These are phyloP conservation scores for Lodderomyces margitis DNA, from an alignment of 1,139 yeast species.

Conservation along the genomic window DNA sequence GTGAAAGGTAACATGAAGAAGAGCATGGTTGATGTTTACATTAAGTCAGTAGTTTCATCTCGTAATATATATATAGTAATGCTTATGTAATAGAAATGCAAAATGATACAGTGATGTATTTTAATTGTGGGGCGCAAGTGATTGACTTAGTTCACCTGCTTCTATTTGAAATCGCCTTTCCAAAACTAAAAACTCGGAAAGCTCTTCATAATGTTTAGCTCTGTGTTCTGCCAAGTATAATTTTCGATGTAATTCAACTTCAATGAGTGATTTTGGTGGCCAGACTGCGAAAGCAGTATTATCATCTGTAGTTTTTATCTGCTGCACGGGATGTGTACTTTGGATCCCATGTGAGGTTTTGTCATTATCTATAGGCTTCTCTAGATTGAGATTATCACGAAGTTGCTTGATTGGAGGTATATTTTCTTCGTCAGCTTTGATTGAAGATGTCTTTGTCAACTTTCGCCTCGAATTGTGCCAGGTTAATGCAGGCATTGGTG, in stretches of 20 bases:
- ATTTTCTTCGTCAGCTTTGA: conserved; percentile 1
- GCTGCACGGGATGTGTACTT: not conserved
- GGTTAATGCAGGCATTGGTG: conserved; percentile 7
- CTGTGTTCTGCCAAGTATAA: conserved; percentile 18
- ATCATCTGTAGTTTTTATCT: not conserved
- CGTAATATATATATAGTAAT: too few relatives aligned
- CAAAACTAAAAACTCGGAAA: conserved; percentile 17
- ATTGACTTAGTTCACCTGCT: not conserved
- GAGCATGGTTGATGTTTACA: too few relatives aligned
- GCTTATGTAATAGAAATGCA: too few relatives aligned
- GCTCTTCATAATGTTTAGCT: conserved; percentile 14
- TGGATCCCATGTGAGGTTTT: not conserved
- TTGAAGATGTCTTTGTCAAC: not conserved
- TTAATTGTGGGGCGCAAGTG: too few relatives aligned
- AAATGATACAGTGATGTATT: too few relatives aligned
- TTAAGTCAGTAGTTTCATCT: too few relatives aligned
- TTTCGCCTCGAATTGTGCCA: conserved; percentile 6
- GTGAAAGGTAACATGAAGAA: conserved; percentile 12
- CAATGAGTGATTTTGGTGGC: conserved; percentile 4
- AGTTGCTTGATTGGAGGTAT: not conserved
- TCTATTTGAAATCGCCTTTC: conserved; percentile 16
- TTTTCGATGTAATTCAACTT: conserved; percentile 16
- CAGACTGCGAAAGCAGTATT: not conserved
- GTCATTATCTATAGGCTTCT: not conserved
- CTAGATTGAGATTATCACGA: not conserved